Evolutionary conservation across 2,329 filamentous ascomycete genomes (phyloP), one percentile per base, ranked within the genome.

Genomic region (Xylariaceae sp.): DNA sequence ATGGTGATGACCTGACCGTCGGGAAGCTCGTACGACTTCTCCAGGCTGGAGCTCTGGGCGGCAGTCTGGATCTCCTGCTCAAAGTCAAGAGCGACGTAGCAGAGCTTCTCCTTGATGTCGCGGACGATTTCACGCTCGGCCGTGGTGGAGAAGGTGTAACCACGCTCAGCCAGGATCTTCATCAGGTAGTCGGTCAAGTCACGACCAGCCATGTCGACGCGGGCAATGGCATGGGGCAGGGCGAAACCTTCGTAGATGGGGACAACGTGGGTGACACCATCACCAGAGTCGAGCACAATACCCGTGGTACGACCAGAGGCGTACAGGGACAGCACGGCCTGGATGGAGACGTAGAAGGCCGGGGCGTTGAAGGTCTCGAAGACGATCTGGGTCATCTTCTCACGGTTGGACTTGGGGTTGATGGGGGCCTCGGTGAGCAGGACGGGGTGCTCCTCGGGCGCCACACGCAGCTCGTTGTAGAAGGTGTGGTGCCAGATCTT

Each of bases 401-500:
- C 92, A 82, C 92, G 86, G 80, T 98, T 98, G 76, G 86, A 94
- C 81, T 96, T 96, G 68, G 92, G 92, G 83, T 98, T 98, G 83
- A 98, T 96, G 56, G 92, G 92, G 58, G 92, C 92, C 77, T 98
- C 92, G 57, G 92, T 98, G 68, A 98, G 80, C 64, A 98, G 81
- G 65, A 96, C 89, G 58, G 92, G 92, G 81, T 98, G 92, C 83
- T 98, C 92, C 80, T 98, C 92, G 58, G 92, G 92, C 58, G 92
- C 92, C 51, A 98, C 92, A 90, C 92, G 90, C 63, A 98, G 80
- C 79, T 98, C 92, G 75, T 98, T 98, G 86, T 96, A 98, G 80
- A 98, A 98, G 64, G 92, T 96, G 86, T 98, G 92, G 72, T 98
- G 92, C 92, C 92, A 98, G 59, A 98, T 96, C 83, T 96, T 96